Base-by-base conservation (phyloP, 2,329 filamentous ascomycete species). In the Tolypocladium album region DNA sequence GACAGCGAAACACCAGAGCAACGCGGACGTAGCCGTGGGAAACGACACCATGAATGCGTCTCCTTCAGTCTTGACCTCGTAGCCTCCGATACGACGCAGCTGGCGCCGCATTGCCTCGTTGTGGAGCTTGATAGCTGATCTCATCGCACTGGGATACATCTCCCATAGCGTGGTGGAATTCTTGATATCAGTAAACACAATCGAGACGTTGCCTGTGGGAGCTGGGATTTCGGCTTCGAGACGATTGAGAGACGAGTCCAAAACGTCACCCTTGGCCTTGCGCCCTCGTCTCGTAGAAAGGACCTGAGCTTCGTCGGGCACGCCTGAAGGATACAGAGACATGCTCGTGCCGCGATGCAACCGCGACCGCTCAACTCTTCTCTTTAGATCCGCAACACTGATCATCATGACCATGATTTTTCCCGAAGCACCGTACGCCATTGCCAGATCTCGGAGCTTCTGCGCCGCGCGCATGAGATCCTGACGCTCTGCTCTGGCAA, bases 381-480 rank as follows among this genome's bases (percentile, higher is more conserved):
- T 89, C 75, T 96, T 93, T 59, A 99, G 78, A 69, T 97, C 92
- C 59, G 89, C 88, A 43, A 99, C 89, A 59, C 92, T 93, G 59
- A 99, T 87, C 79, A 99, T 90, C 93, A 97, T 97, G 53, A 99
- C 91, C 92, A 97, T 97, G 64, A 97, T 90, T 76, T 99, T 99
- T 69, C 88, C 88, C 1, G 87, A 92, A 15, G 93, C 90, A 58
- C 94, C 94, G 71, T 97, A 97, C 1, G 93, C 91, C 70, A 99
- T 96, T 50, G 94, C 94, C 59, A 97, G 79, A 76, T 99, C 94
- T 61, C 94, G 87, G 39, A 99, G 82, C 75, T 96, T 96, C 72
- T 97, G 93, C 4, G 94, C 89, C 20, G 93, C 94, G 59, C 90
- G 84, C 94, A 99, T 99, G 53, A 97, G 80, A 71, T 99, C 93